Base-by-base conservation (phyloP, 176 grass and related monocot species). In the Pontederia paniculata region DNA sequence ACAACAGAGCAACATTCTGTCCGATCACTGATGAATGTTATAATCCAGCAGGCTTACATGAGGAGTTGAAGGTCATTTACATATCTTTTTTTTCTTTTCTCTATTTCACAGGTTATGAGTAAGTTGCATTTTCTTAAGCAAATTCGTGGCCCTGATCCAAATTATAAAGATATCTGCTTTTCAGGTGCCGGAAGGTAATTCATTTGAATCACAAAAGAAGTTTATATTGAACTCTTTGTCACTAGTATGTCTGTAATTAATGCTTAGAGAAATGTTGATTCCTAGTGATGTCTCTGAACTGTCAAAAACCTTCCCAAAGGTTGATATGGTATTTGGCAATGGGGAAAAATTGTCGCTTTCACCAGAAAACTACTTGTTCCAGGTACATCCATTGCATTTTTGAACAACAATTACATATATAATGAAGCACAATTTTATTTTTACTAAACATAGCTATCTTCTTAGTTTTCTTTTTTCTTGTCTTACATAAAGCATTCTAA, bases 161-260 rank as follows among this genome's bases (percentile, higher is more conserved):
- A 78, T 88, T 93, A 93, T 55, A 93, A 84, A 62, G 94, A 98
- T 72, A 98, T 98, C 63, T 98, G 94, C 72, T 98, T 93, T 88
- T 78, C 77, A 58, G 83, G 87, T 68, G 94, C 94, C 77, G 80
- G 75, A 98, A 93, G 83, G 94, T 98, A 75, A 79, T 64, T 41
- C 48, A 48, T 18, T 44, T 44, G 46, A 12, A 63, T 44, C 0
- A 43, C 44, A 28, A 37, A 14, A 41, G n/a, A 12, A 42, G 23
- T 37, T 37, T 6, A 63, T 21, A 48, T 48, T 21, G 14, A 14
- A 47, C 3, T 9, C 10, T 13, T 1, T 23, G 12, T 63, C 12
- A n/a, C n/a, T 44, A 9, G 21, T 0, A 62, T 66, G 64, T 73
- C 42, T 67, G 21, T 37, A 28, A 57, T 21, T 49, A 7, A 19